Evolutionary conservation across 345 rosid species (phyloP).

Genomic region (Dipteronia sinensis): DNA sequence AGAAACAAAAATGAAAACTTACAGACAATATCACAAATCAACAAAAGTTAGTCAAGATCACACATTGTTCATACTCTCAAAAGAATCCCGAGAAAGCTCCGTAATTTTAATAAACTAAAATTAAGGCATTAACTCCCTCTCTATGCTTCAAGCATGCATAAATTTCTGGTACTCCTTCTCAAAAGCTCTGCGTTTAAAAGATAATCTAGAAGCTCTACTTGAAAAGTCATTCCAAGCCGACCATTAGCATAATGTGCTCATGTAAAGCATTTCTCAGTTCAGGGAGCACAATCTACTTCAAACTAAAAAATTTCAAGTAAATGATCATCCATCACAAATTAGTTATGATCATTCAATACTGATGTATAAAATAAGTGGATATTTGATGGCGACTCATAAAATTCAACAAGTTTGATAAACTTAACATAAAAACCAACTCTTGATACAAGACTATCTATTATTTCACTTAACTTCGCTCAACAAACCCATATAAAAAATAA

Average conservation of each 20-base stretch:
- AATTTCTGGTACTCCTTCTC: no score
- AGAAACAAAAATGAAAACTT: no score
- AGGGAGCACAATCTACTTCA: background rate
- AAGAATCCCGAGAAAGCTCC: background rate
- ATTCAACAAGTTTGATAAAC: background rate
- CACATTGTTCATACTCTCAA: background rate
- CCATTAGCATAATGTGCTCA: background rate
- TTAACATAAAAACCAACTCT: background rate
- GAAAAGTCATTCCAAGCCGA: no score
- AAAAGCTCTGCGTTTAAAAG: no score
- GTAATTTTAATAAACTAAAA: background rate
- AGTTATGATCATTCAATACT: background rate
- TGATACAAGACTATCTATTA: background rate
- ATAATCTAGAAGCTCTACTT: no score
- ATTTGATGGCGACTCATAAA: background rate
- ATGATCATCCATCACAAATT: background rate
- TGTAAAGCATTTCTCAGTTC: background rate
- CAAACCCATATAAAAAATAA: background rate
- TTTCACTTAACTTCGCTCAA: background rate
- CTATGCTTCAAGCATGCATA: background rate
- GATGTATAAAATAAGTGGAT: background rate
- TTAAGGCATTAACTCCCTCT: background rate
- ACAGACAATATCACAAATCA: background rate
- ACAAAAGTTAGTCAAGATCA: background rate
- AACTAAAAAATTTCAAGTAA: background rate